These are phyloP conservation scores for Fraxinus excelsior DNA, from an alignment of 257 asterid genomes.

Conservation along the genomic window DNA sequence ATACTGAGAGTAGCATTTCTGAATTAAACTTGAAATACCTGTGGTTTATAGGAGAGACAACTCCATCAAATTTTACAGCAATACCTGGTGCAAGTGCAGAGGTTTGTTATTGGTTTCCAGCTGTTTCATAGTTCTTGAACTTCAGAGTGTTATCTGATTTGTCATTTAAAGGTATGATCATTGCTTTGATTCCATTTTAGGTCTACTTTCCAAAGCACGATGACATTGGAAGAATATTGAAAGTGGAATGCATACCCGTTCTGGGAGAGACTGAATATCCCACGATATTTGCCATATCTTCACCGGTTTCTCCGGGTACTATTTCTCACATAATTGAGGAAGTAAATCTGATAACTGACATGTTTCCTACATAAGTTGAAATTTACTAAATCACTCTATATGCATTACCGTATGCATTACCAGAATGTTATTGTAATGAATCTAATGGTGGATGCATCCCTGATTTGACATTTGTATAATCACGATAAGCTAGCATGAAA, in stretches of 20 bases:
- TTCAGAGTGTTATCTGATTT: neutral
- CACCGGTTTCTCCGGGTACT: constrained; percentile 86
- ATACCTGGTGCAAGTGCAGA: constrained; percentile 74
- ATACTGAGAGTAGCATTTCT: constrained; percentile 46
- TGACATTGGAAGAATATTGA: constrained; percentile 72
- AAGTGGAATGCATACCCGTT: constrained; percentile 82
- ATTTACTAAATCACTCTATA: neutral
- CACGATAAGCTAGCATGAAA: constrained; percentile 4
- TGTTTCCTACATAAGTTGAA: neutral
- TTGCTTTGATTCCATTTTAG: constrained; percentile 40
- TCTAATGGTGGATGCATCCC: constrained; percentile 12
- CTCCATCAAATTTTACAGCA: constrained; percentile 67
- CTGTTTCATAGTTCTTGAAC: neutral
- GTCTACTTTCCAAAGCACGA: constrained; percentile 76
- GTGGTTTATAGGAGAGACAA: constrained; percentile 81
- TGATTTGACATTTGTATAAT: neutral
- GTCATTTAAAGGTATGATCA: constrained; percentile 7
- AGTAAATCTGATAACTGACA: neutral
- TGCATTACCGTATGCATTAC: neutral
- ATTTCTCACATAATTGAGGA: constrained; percentile 19
- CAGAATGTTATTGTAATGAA: neutral
- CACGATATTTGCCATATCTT: constrained; percentile 76
- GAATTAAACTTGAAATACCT: constrained; percentile 68
- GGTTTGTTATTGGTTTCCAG: constrained; percentile 49
- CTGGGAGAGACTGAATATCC: constrained; percentile 71